Conservation (phyloP, 768 basidiomycete genomes). For the Chlorophyllum brunneum region DNA sequence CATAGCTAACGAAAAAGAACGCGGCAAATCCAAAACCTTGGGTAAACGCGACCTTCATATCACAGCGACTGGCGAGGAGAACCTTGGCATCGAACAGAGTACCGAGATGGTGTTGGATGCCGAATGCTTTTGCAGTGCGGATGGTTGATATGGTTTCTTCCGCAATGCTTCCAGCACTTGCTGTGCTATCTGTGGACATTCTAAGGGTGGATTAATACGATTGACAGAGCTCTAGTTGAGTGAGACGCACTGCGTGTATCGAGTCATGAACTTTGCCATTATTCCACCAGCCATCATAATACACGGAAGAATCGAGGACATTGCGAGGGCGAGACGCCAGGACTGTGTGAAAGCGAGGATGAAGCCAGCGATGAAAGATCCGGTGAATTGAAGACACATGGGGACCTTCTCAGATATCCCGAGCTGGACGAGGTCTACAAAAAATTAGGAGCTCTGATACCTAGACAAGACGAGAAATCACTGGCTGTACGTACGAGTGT, state of each 20-base stretch:
- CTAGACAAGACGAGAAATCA: neutral
- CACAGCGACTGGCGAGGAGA: slow-evolving; percentile 36
- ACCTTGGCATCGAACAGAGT: slow-evolving; percentile 58
- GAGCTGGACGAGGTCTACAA: slow-evolving; percentile 69
- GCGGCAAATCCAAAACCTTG: slow-evolving; percentile 52
- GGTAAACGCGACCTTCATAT: slow-evolving; percentile 46
- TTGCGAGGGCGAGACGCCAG: slow-evolving; percentile 74
- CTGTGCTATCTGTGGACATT: slow-evolving; percentile 55
- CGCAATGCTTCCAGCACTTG: slow-evolving; percentile 70
- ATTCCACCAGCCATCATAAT: slow-evolving; percentile 61
- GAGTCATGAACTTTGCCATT: slow-evolving; percentile 55
- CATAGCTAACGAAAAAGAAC: slow-evolving; percentile 76
- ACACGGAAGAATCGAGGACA: slow-evolving; percentile 70
- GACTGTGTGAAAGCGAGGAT: slow-evolving; percentile 52
- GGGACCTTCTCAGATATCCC: slow-evolving; percentile 82
- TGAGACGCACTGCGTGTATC: slow-evolving; percentile 49
- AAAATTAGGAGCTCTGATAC: neutral
- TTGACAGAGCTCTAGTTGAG: neutral
- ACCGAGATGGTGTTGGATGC: slow-evolving; percentile 56
- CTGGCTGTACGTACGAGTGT: slow-evolving; percentile 49
- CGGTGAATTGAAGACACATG: slow-evolving; percentile 45
- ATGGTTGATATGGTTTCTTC: slow-evolving; percentile 85
- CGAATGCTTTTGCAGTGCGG: slow-evolving; percentile 82
- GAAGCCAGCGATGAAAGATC: slow-evolving; percentile 74
- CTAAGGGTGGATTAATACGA: slow-evolving; percentile 24